Percentiles rank a stretch among this genome's conserved stretches.
phyloP scores from a whole-genome alignment of 306 rosid genomes.

The Rosa persica region DNA sequence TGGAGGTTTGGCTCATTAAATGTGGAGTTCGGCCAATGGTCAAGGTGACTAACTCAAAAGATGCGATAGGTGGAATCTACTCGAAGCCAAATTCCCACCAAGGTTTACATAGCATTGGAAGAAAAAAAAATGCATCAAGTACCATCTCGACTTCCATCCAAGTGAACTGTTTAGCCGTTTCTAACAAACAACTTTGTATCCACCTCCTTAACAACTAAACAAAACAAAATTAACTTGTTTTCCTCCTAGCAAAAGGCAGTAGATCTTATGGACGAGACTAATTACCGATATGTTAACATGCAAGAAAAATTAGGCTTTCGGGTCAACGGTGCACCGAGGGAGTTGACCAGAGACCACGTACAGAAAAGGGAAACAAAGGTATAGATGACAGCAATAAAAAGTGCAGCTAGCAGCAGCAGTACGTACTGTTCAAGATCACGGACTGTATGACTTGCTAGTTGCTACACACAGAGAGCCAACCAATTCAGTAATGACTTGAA shows the following conservation, averaged over 20 bases:
- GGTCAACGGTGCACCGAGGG: constrained; percentile 16
- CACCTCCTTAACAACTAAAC: background rate
- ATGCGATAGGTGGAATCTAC: background rate
- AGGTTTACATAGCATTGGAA: background rate
- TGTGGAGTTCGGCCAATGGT: background rate
- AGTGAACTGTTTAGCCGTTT: background rate
- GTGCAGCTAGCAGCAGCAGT: constrained; percentile 19
- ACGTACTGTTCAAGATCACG: constrained; percentile 36
- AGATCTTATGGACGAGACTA: background rate
- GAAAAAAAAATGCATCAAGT: background rate
- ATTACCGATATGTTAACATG: background rate
- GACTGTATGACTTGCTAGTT: constrained; percentile 16
- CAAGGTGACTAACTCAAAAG: background rate
- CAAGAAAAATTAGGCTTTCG: background rate
- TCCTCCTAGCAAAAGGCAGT: background rate
- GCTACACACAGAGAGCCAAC: constrained; percentile 10
- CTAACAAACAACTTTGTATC: background rate
- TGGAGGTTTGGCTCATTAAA: background rate
- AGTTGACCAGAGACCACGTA: constrained; percentile 8
- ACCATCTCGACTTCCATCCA: background rate
- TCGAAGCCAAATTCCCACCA: background rate
- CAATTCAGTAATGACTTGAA: constrained; percentile 7
- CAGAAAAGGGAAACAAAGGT: background rate
- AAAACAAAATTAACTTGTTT: background rate
- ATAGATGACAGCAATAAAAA: background rate